These are phyloP conservation scores for Solanum bukasovii DNA, from an alignment of 257 asterid species.

Conservation along the genomic window DNA sequence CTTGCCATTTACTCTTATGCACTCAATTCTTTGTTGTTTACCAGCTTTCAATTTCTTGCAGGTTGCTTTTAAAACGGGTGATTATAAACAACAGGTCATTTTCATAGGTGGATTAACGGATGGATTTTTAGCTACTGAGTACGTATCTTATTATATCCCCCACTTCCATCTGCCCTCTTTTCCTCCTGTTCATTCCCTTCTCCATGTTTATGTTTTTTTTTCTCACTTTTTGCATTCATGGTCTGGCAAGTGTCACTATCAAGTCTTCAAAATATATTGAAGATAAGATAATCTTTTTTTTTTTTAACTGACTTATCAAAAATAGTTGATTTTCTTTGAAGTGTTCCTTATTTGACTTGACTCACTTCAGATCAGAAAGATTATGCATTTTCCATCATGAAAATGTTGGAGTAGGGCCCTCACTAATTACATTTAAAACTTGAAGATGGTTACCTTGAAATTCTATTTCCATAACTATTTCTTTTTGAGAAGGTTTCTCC, in stretches of 20 bases:
- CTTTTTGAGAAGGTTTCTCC: neutral
- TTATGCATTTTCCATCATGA: neutral
- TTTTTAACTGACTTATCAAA: neutral
- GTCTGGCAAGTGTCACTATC: neutral
- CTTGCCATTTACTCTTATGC: neutral
- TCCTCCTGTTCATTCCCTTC: neutral
- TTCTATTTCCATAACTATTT: neutral
- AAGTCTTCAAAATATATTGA: neutral
- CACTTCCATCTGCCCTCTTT: neutral
- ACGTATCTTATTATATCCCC: constrained; percentile 17
- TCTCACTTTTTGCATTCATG: neutral
- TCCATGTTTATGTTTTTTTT: neutral
- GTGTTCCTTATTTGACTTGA: neutral
- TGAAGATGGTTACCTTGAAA: neutral
- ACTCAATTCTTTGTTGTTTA: neutral
- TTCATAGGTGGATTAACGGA: constrained; percentile 90
- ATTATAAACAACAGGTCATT: constrained; percentile 77
- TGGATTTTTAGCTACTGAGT: constrained; percentile 95
- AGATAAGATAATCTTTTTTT: neutral
- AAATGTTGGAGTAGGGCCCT: neutral
- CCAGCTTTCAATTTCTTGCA: constrained; percentile 18
- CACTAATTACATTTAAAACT: neutral
- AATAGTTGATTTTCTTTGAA: neutral
- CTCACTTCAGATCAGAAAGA: neutral
- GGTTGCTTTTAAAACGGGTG: constrained; percentile 97